A percentile compares a stretch with the other conserved stretches of the same genome.
Conservation (phyloP, 2,329 filamentous ascomycete species). For the Stagonosporopsis rhizophila region DNA sequence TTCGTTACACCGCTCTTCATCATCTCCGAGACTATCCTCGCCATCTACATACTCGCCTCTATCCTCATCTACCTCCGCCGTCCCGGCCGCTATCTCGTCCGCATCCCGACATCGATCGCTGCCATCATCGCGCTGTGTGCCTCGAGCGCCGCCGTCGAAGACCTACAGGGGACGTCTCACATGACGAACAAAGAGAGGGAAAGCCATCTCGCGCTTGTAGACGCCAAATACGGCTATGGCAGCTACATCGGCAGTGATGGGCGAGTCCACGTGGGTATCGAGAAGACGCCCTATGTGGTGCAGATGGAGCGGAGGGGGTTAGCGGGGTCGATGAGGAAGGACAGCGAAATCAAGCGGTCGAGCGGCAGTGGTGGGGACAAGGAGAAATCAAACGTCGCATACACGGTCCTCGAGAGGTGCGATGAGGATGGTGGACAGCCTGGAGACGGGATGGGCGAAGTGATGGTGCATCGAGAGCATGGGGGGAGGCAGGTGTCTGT, state of each 20-base stretch:
- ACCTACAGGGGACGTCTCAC: conserved; percentile 30
- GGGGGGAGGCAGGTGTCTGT: too few relatives aligned
- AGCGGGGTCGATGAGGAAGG: too few relatives aligned
- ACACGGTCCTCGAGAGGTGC: too few relatives aligned
- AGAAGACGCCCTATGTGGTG: conserved; percentile 54
- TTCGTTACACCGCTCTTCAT: conserved; percentile 55
- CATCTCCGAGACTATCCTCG: conserved; percentile 53
- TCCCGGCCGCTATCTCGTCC: conserved; percentile 54
- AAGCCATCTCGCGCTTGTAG: conserved; percentile 22
- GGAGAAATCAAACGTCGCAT: too few relatives aligned
- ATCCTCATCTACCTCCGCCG: conserved; percentile 52
- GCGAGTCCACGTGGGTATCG: conserved; percentile 58
- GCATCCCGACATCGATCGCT: conserved; percentile 58
- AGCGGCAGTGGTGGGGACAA: too few relatives aligned
- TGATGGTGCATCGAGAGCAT: too few relatives aligned
- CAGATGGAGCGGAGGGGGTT: too few relatives aligned
- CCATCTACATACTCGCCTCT: conserved; percentile 52
- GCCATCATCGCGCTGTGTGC: conserved; percentile 57
- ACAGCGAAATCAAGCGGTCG: too few relatives aligned
- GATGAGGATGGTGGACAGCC: too few relatives aligned
- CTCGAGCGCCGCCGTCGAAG: conserved; percentile 53
- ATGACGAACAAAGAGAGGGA: conserved; percentile 20
- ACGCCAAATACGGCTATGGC: conserved; percentile 55
- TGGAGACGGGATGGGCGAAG: too few relatives aligned
- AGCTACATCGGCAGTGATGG: conserved; percentile 56